phyloP scores from a whole-genome alignment of 2,329 filamentous ascomycete species.

The Tolypocladium endophyticum region DNA sequence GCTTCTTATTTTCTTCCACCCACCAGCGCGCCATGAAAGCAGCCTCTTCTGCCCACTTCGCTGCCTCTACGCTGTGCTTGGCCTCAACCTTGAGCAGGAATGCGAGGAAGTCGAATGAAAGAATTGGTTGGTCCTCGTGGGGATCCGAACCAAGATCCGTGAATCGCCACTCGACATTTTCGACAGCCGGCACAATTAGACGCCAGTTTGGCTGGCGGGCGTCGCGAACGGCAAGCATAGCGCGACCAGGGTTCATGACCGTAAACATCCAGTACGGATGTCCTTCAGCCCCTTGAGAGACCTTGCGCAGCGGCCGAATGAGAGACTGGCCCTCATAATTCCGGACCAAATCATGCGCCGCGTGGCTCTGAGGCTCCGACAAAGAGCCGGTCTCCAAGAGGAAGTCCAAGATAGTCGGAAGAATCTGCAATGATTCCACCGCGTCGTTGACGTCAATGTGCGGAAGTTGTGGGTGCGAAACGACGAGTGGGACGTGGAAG shows the following conservation, averaged over 20 bases:
- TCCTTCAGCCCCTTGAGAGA: slow-evolving; percentile 7
- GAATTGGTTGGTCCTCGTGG: slow-evolving; percentile 14
- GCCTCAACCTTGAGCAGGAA: slow-evolving; percentile 10
- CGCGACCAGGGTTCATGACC: slow-evolving; percentile 14
- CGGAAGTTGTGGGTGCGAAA: slow-evolving; percentile 22
- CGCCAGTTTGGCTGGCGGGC: slow-evolving; percentile 10
- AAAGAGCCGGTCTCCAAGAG: slow-evolving; percentile 22
- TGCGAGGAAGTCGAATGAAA: slow-evolving; percentile 13
- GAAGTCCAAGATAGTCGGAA: slow-evolving; percentile 23
- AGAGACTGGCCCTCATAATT: slow-evolving; percentile 26
- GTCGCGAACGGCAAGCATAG: slow-evolving; percentile 11
- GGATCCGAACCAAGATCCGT: slow-evolving; percentile 17
- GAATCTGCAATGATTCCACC: slow-evolving; percentile 21
- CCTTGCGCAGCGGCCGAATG: slow-evolving; percentile 16
- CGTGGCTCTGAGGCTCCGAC: slow-evolving; percentile 10
- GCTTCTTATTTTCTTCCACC: slow-evolving; percentile 22
- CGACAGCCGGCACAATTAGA: slow-evolving; percentile 12
- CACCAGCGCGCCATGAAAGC: slow-evolving; percentile 22
- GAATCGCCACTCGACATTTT: slow-evolving; percentile 19
- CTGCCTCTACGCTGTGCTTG: slow-evolving; percentile 13
- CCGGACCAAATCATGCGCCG: slow-evolving; percentile 17
- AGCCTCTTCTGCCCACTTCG: slow-evolving; percentile 20
- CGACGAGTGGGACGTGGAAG: slow-evolving; percentile 21
- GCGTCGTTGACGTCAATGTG: slow-evolving; percentile 19
- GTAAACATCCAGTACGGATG: slow-evolving; percentile 12